These are phyloP conservation scores for Metroxylon sagu DNA, from an alignment of 176 grass and related monocot genomes.

Conservation along the genomic window DNA sequence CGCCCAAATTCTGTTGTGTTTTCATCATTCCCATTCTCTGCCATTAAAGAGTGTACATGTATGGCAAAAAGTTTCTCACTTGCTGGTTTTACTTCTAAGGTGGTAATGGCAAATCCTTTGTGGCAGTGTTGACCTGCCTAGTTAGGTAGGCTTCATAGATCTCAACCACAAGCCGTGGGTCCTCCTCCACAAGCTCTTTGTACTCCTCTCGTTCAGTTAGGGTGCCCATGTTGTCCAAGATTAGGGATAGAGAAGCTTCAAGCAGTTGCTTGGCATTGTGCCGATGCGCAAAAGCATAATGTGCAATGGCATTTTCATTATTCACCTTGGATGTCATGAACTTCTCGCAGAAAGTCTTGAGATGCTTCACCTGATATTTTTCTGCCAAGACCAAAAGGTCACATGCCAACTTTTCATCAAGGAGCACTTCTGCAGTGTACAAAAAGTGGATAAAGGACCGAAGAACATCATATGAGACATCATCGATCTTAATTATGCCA, in stretches of 20 bases:
- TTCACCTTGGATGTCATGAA: constrained; percentile 88
- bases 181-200: constrained; percentile 81
- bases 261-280: constrained; percentile 74
- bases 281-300: constrained; percentile 69
- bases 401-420: constrained; percentile 66
- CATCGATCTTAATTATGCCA: constrained; percentile 80
- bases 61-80: too few species aligned
- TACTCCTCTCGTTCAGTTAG: constrained; percentile 70
- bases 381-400: constrained; percentile 80
- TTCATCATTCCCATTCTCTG: too few species aligned
- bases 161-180: constrained; percentile 85
- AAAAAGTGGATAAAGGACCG: constrained; percentile 70
- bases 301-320: constrained; percentile 52
- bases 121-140: constrained; percentile 56
- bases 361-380: constrained; percentile 87
- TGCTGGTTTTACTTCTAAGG: constrained; percentile 12
- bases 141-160: constrained; percentile 84
- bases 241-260: constrained; percentile 54
- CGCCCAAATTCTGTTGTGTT: too few species aligned
- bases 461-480: constrained; percentile 63
- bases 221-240: constrained; percentile 68
- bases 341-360: constrained; percentile 75
- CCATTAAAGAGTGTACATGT: too few species aligned
- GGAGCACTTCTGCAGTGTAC: constrained; percentile 65
- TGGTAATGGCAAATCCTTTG: constrained; percentile 32